Evolutionary conservation across 805 yeast species (phyloP).

Genomic region (Phaffomyces opuntiae): DNA sequence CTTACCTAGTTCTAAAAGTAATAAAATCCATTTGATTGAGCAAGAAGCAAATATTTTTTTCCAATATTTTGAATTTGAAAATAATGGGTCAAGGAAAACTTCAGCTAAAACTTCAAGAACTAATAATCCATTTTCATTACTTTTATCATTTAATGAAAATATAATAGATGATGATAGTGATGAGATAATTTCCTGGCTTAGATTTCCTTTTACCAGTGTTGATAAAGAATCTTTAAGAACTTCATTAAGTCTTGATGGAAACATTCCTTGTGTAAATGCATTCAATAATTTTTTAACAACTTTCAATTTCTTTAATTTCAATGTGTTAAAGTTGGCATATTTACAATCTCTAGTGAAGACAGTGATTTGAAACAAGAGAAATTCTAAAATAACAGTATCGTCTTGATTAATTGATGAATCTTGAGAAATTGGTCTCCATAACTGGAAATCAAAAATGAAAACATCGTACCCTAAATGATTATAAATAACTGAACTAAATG

Average conservation of each 20-base stretch:
- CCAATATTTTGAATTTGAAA: constrained; percentile 35
- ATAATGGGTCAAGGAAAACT: constrained; percentile 29
- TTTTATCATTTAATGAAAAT: constrained; percentile 37
- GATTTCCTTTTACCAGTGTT: constrained; percentile 37
- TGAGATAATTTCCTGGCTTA: constrained; percentile 48
- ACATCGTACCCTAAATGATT: constrained; percentile 51
- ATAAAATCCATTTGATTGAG: constrained; percentile 59
- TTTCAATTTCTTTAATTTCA: constrained; percentile 47
- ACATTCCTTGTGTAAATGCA: constrained; percentile 23
- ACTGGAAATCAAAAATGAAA: constrained; percentile 56
- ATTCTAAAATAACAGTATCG: constrained; percentile 39
- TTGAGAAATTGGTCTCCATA: constrained; percentile 35
- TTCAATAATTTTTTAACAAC: constrained; percentile 29
- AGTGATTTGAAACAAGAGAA: constrained; percentile 50
- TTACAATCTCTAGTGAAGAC: constrained; percentile 48
- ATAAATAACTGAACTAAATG: constrained; percentile 48
- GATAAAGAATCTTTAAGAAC: constrained; percentile 33
- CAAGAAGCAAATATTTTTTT: constrained; percentile 45
- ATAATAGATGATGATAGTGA: constrained; percentile 44
- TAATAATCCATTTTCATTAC: constrained; percentile 19
- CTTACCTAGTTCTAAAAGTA: constrained; percentile 38
- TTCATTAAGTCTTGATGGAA: constrained; percentile 24
- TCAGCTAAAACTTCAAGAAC: constrained; percentile 26
- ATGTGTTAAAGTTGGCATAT: constrained; percentile 41
- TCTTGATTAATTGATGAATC: constrained; percentile 13